phyloP scores from a whole-genome alignment of 108 stramenopile genomes.

The Stephanodiscus triporus region DNA sequence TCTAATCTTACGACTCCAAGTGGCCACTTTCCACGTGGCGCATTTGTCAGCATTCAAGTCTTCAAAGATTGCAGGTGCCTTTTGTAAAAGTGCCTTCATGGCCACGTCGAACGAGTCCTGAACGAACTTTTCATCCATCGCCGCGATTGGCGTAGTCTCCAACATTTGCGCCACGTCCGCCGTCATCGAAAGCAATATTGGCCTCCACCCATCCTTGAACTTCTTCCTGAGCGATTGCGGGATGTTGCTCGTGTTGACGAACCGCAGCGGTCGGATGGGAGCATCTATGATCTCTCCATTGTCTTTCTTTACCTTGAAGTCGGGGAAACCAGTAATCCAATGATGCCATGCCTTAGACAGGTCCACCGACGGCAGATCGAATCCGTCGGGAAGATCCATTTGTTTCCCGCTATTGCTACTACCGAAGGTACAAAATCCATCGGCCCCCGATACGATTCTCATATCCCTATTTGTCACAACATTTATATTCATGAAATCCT shows the following conservation, averaged over 20 bases:
- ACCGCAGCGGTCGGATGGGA: slow-evolving; percentile 25
- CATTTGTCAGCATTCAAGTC: slow-evolving; percentile 19
- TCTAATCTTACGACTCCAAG: slow-evolving; percentile 31
- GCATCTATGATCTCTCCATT: slow-evolving; percentile 23
- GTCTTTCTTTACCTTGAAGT: slow-evolving; percentile 31
- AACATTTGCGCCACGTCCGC: slow-evolving; percentile 19
- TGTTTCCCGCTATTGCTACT: slow-evolving; percentile 7
- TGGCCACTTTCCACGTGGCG: slow-evolving; percentile 24
- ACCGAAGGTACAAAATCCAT: slow-evolving; percentile 30
- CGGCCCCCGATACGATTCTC: not conserved
- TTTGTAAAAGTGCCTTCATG: slow-evolving; percentile 6
- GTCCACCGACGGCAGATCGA: slow-evolving; percentile 27
- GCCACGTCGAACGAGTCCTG: slow-evolving; percentile 12
- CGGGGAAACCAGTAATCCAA: slow-evolving; percentile 38
- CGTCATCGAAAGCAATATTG: slow-evolving; percentile 29
- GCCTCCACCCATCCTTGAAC: slow-evolving; percentile 45
- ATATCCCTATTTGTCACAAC: slow-evolving; percentile 1
- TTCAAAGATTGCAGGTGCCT: slow-evolving; percentile 14
- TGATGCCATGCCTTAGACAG: slow-evolving; percentile 24
- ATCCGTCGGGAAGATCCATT: slow-evolving; percentile 30
- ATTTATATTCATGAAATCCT: slow-evolving; percentile 8
- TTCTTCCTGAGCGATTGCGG: slow-evolving; percentile 33
- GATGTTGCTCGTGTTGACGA: slow-evolving; percentile 12
- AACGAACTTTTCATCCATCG: slow-evolving; percentile 8
- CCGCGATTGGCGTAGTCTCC: slow-evolving; percentile 6